Conservation (phyloP, 225 moss, liverwort and hornwort genomes). For the Rhytidiadelphus loreus region DNA sequence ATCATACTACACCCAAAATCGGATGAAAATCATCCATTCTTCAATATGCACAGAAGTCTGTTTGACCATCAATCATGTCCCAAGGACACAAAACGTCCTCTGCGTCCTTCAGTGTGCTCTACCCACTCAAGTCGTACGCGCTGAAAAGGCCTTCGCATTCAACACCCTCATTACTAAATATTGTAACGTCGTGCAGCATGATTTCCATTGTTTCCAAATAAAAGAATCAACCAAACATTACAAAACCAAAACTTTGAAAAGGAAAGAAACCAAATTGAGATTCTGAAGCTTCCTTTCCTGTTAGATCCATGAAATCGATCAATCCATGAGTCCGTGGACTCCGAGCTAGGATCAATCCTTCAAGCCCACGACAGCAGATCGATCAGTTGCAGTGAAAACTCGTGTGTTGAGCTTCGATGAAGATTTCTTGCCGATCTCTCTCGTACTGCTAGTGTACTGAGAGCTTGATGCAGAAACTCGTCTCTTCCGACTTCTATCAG, state of each 20-base stretch:
- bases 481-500: not conserved
- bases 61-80: not conserved
- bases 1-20: too few relatives aligned
- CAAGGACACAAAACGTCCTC: not conserved
- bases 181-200: not conserved
- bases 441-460: not conserved
- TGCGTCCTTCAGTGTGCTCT: not conserved
- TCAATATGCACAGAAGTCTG: not conserved
- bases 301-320: not conserved
- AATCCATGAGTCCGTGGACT: not conserved
- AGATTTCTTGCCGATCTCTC: not conserved
- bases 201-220: not conserved
- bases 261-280: not conserved
- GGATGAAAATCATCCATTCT: not conserved
- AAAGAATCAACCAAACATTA: not conserved
- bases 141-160: not conserved
- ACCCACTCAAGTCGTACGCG: not conserved
- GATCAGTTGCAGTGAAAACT: not conserved
- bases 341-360: not conserved
- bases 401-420: not conserved
- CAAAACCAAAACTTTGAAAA: not conserved
- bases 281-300: not conserved
- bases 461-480: not conserved
- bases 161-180: not conserved
- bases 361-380: not conserved